A percentile compares a stretch with the other conserved stretches of the same genome.
phyloP scores from a whole-genome alignment of 192 early-diverging fungal species.

The Mortierella hygrophila region DNA sequence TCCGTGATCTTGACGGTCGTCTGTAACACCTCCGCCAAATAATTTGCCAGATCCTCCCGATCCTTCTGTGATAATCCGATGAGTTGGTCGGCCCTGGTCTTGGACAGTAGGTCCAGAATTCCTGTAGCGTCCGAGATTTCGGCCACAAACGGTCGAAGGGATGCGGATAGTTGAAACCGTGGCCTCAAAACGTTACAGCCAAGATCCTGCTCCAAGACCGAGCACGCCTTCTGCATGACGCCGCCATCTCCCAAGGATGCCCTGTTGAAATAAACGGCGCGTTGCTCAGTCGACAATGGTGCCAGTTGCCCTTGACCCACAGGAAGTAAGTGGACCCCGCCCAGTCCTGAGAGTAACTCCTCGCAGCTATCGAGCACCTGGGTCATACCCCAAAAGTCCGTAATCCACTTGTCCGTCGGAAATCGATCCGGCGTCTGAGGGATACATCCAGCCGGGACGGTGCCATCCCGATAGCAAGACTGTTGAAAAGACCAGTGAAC shows the following conservation, averaged over 20 bases:
- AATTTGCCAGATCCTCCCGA: neutral
- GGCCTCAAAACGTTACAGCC: neutral
- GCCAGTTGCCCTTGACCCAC: neutral
- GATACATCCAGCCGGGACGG: neutral
- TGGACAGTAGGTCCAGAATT: neutral
- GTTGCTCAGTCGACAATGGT: neutral
- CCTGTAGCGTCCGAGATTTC: constrained; percentile 1
- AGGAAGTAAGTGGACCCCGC: constrained; percentile 13
- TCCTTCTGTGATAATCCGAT: neutral
- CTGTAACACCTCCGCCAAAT: neutral
- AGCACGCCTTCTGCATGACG: neutral
- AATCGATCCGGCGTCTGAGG: neutral
- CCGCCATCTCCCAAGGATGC: neutral
- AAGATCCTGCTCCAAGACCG: constrained; percentile 1
- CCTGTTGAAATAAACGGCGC: neutral
- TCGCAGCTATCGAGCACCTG: too few relatives aligned
- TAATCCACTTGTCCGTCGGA: constrained; percentile 23
- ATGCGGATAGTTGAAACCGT: neutral
- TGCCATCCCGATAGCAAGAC: neutral
- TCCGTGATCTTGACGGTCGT: neutral
- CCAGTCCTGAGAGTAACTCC: neutral
- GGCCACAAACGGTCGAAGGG: constrained; percentile 3
- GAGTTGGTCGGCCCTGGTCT: neutral
- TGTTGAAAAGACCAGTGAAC: neutral
- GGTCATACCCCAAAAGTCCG: constrained; percentile 21